Evolutionary conservation across 305 asterid species (phyloP).

Genomic region (Fraxinus latifolia): DNA sequence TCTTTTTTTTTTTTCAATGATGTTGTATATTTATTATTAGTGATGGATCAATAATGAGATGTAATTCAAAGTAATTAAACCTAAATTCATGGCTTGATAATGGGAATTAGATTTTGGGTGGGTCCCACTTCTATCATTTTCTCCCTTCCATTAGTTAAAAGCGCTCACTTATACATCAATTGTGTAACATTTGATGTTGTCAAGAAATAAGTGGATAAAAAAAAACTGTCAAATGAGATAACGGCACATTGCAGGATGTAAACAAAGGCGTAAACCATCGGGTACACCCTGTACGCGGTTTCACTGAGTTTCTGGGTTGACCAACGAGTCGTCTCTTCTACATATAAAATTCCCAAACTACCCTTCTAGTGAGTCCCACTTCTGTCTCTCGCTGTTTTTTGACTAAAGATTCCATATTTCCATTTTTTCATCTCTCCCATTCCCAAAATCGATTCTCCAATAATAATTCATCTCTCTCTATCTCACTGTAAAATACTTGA

Average conservation of each 20-base stretch:
- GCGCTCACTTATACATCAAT: neutral
- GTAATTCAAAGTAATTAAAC: neutral
- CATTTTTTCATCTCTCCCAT: neutral
- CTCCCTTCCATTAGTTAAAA: neutral
- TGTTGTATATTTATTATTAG: neutral
- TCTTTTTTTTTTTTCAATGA: neutral
- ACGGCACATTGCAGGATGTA: neutral
- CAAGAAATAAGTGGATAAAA: no score
- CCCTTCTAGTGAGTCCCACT: neutral
- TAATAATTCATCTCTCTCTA: neutral
- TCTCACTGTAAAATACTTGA: neutral
- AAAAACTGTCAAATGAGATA: no score
- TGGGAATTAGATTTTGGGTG: neutral
- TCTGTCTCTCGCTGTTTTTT: neutral
- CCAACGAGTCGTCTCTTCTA: neutral
- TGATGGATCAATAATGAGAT: neutral
- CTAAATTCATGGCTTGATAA: neutral
- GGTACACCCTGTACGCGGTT: neutral
- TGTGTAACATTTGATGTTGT: no score
- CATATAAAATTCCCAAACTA: neutral
- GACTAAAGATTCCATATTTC: neutral
- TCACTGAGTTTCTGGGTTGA: neutral
- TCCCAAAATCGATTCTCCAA: neutral
- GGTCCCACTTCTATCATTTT: neutral
- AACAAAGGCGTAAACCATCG: no score